Conservation (phyloP, 352 stramenopile species). For the Phytophthora fragariaefolia region DNA sequence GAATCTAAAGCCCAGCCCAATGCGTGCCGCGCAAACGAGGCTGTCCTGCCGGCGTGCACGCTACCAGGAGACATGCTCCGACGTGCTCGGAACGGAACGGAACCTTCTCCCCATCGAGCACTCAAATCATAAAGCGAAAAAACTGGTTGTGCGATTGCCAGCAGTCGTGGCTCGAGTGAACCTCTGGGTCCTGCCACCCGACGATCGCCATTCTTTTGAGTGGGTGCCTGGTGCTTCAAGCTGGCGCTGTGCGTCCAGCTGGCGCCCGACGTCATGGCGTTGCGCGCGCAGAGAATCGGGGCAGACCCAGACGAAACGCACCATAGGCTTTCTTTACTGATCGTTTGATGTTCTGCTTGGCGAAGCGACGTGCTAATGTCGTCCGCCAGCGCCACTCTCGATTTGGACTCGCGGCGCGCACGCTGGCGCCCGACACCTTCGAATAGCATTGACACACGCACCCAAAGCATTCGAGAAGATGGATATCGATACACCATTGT, state of each 20-base stretch:
- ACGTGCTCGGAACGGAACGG: conserved; percentile 3
- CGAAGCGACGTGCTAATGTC: conserved; percentile 19
- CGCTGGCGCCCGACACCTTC: too few species aligned
- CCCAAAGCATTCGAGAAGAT: too few species aligned
- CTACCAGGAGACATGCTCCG: conserved; percentile 3
- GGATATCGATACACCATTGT: neutral
- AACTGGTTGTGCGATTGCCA: conserved; percentile 22
- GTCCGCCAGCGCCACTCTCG: conserved; percentile 1
- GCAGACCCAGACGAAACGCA: neutral
- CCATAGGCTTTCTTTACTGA: conserved; percentile 4
- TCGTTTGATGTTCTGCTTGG: conserved; percentile 28
- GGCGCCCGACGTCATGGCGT: conserved; percentile 14
- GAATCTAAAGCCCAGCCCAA: conserved; percentile 23
- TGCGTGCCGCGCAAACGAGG: conserved; percentile 17
- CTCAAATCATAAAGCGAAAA: conserved; percentile 18
- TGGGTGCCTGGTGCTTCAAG: conserved; percentile 15
- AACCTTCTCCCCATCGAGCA: conserved; percentile 23
- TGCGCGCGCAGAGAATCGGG: conserved; percentile 1
- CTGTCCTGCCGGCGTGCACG: conserved; percentile 7
- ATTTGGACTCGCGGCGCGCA: neutral
- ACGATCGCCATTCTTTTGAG: conserved; percentile 12
- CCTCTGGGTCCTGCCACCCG: conserved; percentile 21
- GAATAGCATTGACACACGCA: too few species aligned
- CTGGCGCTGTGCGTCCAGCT: conserved; percentile 13
- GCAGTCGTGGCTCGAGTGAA: conserved; percentile 11